phyloP scores from a whole-genome alignment of 2,329 filamentous ascomycete species.

The Colletotrichum sp. region DNA sequence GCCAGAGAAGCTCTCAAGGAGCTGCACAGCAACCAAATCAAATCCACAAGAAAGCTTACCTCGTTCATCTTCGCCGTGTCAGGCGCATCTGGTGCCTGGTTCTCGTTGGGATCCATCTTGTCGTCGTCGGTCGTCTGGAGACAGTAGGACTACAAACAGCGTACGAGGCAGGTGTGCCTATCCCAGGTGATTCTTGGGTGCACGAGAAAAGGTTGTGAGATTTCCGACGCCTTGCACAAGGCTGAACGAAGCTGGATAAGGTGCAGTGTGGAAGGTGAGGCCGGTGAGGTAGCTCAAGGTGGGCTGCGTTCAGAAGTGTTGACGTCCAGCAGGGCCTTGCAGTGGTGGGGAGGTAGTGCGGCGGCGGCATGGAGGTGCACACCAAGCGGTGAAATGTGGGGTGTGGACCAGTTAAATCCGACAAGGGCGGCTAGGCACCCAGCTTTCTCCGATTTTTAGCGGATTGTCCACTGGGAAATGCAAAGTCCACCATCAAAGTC shows the following conservation, averaged over 20 bases:
- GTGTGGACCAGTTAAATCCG: constrained; percentile 1
- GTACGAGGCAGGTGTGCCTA: neutral
- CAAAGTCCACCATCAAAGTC: constrained; percentile 9
- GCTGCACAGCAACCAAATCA: neutral
- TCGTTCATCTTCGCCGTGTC: constrained; percentile 65
- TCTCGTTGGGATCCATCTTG: constrained; percentile 50
- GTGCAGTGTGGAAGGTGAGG: neutral
- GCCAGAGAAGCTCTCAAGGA: neutral
- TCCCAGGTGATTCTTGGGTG: neutral
- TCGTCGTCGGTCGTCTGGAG: neutral
- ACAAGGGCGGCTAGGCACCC: neutral
- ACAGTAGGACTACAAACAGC: neutral
- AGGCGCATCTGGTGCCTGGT: constrained; percentile 54
- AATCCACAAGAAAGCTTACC: constrained; percentile 36
- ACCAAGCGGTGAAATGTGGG: neutral
- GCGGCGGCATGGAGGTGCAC: neutral
- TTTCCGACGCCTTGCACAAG: neutral
- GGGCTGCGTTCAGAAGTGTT: neutral
- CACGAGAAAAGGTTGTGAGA: neutral
- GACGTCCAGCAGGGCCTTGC: neutral
- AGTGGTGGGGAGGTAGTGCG: constrained; percentile 1
- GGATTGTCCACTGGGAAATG: neutral
- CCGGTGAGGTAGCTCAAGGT: neutral
- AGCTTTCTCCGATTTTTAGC: neutral
- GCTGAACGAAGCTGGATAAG: neutral